Percentiles rank a stretch among this genome's conserved stretches.
phyloP scores from a whole-genome alignment of 768 basidiomycete genomes.

The Rhodotorula diobovata region DNA sequence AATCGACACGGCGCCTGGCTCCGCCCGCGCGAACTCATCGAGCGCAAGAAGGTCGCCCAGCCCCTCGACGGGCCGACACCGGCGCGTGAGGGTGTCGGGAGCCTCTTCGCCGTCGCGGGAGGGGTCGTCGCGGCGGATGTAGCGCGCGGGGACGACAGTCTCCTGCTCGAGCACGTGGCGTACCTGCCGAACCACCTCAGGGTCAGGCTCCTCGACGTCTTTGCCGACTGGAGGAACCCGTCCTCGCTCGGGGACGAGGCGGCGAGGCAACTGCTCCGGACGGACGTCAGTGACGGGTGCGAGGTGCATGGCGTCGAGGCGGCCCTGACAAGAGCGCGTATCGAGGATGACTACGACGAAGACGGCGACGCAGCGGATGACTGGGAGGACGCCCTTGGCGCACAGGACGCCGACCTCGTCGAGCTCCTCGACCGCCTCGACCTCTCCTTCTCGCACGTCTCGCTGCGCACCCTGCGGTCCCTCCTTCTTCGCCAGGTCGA shows the following conservation, averaged over 20 bases:
- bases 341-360: neutral
- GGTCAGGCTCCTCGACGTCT: slow-evolving; percentile 14
- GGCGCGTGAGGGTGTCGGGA: neutral
- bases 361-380: neutral
- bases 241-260: slow-evolving; percentile 4
- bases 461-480: neutral
- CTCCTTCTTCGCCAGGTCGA: slow-evolving; percentile 1
- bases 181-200: slow-evolving; percentile 21
- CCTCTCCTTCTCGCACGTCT: slow-evolving; percentile 18
- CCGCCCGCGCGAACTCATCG: neutral
- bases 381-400: neutral
- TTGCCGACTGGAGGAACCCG: slow-evolving; percentile 9
- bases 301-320: neutral
- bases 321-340: neutral
- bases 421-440: neutral
- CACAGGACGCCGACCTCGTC: neutral
- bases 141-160: neutral
- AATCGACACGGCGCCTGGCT: neutral
- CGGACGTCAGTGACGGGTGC: neutral
- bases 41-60: slow-evolving; percentile 3
- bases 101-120: neutral
- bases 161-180: slow-evolving; percentile 13
- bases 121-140: slow-evolving; percentile 10
- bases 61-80: neutral
- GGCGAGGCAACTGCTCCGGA: slow-evolving; percentile 1